Evolutionary conservation across 1,139 yeast species (phyloP).

Genomic region (Candida albicans): DNA sequence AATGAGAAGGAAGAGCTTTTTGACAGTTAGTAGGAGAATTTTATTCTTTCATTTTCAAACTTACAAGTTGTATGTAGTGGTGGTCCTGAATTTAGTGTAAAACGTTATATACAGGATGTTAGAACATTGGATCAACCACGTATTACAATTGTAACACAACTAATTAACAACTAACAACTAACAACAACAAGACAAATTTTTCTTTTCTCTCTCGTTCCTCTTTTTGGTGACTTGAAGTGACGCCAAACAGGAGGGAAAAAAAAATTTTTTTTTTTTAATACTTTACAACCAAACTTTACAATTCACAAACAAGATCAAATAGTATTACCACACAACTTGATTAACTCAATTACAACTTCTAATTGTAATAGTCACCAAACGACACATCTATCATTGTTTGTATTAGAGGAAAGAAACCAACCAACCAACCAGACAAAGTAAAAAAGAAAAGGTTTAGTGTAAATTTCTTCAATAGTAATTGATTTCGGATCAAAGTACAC

Average conservation of each 20-base stretch:
- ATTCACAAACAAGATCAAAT: too few species aligned
- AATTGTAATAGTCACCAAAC: neutral
- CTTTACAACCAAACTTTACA: conserved; percentile 1
- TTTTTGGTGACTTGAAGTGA: neutral
- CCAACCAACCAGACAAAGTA: too few species aligned
- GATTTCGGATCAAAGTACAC: neutral
- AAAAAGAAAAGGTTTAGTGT: neutral
- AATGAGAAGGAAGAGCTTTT: too few species aligned
- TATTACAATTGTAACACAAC: neutral
- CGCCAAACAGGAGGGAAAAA: conserved; percentile 1
- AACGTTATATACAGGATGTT: too few species aligned
- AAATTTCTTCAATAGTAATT: neutral
- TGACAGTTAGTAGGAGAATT: too few species aligned
- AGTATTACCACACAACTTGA: too few species aligned
- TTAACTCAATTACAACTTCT: too few species aligned
- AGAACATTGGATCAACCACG: neutral
- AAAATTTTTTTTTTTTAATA: neutral
- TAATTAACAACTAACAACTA: neutral
- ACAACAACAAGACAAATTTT: conserved; percentile 1
- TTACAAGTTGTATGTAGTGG: too few species aligned
- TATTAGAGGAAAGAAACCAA: neutral
- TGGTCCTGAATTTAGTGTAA: too few species aligned
- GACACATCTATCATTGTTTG: neutral
- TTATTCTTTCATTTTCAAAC: too few species aligned
- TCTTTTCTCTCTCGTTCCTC: neutral